These are phyloP conservation scores for Lichtheimia corymbifera DNA, from an alignment of 371 early-diverging fungal species.

Conservation along the genomic window DNA sequence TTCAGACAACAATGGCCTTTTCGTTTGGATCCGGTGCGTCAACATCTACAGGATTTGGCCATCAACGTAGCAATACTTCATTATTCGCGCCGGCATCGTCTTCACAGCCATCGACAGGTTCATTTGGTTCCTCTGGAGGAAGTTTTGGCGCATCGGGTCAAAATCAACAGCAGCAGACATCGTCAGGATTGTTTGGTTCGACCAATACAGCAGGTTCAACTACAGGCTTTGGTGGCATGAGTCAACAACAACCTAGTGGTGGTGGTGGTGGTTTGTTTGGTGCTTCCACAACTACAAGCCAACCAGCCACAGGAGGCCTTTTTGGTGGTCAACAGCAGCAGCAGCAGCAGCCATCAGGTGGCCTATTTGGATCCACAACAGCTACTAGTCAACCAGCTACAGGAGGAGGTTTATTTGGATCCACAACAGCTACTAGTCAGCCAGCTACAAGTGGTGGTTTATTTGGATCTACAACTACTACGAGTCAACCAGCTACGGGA, in stretches of 20 bases:
- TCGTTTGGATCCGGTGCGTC: neutral
- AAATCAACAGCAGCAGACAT: constrained; percentile 1
- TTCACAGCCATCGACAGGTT: neutral
- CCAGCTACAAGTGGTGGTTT: no score
- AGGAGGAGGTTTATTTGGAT: neutral
- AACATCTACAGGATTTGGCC: constrained; percentile 9
- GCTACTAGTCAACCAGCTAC: no score
- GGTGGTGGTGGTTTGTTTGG: neutral
- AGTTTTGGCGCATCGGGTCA: neutral
- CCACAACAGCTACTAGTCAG: no score
- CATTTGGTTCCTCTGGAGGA: constrained; percentile 8
- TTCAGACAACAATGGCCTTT: neutral
- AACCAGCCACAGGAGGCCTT: neutral
- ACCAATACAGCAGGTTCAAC: neutral
- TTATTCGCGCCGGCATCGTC: constrained; percentile 19
- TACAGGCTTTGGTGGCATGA: neutral
- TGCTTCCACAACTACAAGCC: constrained; percentile 3
- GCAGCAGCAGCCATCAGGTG: neutral
- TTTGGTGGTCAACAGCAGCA: constrained; percentile 4
- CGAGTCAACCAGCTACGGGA: no score
- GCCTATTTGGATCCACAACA: neutral
- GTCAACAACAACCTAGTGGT: neutral
- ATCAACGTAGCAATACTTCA: constrained; percentile 22
- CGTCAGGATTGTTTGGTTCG: constrained; percentile 3
- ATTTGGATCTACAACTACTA: no score